Conservation (phyloP, 2,329 filamentous ascomycete species). For the Xylariales sp. region DNA sequence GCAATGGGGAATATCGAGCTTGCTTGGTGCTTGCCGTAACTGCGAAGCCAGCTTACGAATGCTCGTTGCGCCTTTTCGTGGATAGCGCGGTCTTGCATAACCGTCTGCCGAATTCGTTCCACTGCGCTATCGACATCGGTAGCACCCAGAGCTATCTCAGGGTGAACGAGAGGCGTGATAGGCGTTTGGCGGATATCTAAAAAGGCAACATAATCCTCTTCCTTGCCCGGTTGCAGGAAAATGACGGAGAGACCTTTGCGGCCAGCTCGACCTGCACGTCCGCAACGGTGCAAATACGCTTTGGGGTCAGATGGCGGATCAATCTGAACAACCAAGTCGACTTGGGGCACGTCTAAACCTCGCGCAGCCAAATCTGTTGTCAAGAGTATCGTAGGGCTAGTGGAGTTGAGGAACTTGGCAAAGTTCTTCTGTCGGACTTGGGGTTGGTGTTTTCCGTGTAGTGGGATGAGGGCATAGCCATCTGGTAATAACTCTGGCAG, state of each 20-base stretch:
- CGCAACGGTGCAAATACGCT: constrained; percentile 90
- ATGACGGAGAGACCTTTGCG: constrained; percentile 80
- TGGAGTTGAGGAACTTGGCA: constrained; percentile 68
- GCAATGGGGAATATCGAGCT: constrained; percentile 81
- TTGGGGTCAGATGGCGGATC: constrained; percentile 84
- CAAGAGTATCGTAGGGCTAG: constrained; percentile 74
- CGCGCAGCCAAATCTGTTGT: constrained; percentile 91
- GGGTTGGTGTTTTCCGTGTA: constrained; percentile 89
- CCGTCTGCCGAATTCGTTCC: constrained; percentile 55
- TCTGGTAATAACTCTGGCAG: constrained; percentile 68
- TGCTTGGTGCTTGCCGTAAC: constrained; percentile 87
- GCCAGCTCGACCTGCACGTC: constrained; percentile 84
- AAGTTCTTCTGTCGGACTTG: constrained; percentile 89
- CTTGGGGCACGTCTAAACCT: constrained; percentile 85
- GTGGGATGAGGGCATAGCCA: constrained; percentile 66
- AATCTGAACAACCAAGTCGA: constrained; percentile 86
- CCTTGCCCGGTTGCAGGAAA: constrained; percentile 77
- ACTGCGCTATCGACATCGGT: constrained; percentile 56
- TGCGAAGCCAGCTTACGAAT: constrained; percentile 90
- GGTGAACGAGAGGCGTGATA: constrained; percentile 58
- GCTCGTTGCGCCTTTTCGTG: constrained; percentile 87
- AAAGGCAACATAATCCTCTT: constrained; percentile 88
- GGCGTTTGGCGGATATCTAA: constrained; percentile 84
- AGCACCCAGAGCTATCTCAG: constrained; percentile 52
- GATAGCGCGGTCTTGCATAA: constrained; percentile 49